Evolutionary conservation across 345 rosid genomes (phyloP).

Genomic region (Trapa bicornis): DNA sequence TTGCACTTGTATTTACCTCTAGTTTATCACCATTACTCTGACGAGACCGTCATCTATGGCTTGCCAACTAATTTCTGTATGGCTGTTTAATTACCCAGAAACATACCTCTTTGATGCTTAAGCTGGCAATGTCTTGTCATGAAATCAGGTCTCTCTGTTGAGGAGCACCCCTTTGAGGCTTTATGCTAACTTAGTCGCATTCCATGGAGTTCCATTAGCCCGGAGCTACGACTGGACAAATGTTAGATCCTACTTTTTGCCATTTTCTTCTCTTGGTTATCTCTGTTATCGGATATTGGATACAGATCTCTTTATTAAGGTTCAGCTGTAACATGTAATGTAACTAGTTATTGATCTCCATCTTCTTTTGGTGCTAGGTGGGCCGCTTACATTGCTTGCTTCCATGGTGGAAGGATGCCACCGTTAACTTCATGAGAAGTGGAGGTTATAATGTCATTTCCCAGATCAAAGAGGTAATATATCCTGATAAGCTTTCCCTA

Average conservation of each 20-base stretch:
- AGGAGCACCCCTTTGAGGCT: conserved; percentile 58
- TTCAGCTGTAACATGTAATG: not conserved
- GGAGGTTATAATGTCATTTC: conserved; percentile 68
- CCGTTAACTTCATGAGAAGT: conserved; percentile 56
- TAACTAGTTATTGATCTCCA: not conserved
- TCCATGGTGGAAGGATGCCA: conserved; percentile 90
- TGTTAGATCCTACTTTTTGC: conserved; percentile 22
- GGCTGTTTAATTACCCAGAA: not conserved
- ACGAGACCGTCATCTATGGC: not conserved
- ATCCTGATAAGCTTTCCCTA: not conserved
- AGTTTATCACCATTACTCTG: too few species aligned
- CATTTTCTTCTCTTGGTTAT: not conserved
- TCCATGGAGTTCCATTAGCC: conserved; percentile 36
- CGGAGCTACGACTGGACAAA: conserved; percentile 64
- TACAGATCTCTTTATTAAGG: not conserved
- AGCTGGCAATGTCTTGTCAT: not conserved
- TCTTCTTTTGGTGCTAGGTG: conserved; percentile 20
- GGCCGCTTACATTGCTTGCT: conserved; percentile 68
- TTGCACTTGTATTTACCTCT: not conserved
- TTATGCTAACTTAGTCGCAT: conserved; percentile 50
- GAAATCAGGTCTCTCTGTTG: conserved; percentile 45
- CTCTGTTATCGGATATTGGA: not conserved
- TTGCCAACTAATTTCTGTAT: not conserved
- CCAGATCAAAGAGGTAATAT: conserved; percentile 46
- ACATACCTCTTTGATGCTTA: not conserved